A percentile compares a stretch with the other conserved stretches of the same genome.
Evolutionary conservation across 768 basidiomycete species (phyloP).

Genomic region (Tylopilus intermedius): DNA sequence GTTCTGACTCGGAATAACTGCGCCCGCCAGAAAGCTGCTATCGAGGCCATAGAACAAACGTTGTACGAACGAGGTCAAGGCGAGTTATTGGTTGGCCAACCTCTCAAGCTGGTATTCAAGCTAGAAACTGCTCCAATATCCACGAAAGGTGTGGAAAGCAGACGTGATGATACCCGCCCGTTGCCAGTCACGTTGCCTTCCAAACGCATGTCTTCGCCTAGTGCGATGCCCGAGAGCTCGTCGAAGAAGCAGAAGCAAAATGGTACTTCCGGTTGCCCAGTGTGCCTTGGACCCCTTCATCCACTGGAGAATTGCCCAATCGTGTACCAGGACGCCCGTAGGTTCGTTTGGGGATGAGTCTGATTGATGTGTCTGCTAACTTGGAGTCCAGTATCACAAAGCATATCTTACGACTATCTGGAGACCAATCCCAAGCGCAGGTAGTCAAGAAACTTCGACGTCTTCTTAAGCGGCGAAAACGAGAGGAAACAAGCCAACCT

Average conservation of each 20-base stretch:
- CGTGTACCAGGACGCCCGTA: conserved; percentile 47
- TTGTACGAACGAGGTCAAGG: conserved; percentile 53
- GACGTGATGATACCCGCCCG: background rate
- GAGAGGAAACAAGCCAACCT: conserved; percentile 5
- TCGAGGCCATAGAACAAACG: conserved; percentile 64
- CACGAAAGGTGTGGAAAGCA: conserved; percentile 9
- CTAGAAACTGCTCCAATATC: conserved; percentile 14
- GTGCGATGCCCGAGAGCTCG: conserved; percentile 18
- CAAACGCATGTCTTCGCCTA: conserved; percentile 36
- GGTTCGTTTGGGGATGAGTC: conserved; percentile 34
- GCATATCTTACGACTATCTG: conserved; percentile 42
- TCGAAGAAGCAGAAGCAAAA: conserved; percentile 38
- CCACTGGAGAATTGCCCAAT: conserved; percentile 52
- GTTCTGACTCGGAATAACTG: conserved; percentile 5
- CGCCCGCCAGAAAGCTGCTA: conserved; percentile 50
- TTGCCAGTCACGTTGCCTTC: conserved; percentile 18
- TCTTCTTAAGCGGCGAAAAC: conserved; percentile 35
- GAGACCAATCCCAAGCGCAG: conserved; percentile 32
- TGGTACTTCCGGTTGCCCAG: conserved; percentile 33
- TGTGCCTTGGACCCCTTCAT: conserved; percentile 48
- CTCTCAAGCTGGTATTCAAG: conserved; percentile 49
- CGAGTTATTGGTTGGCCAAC: conserved; percentile 57
- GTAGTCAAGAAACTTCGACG: conserved; percentile 37
- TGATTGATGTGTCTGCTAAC: conserved; percentile 3
- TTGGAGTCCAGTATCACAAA: conserved; percentile 34